Evolutionary conservation across 495 filamentous ascomycete species (phyloP), one percentile per base, ranked within the genome.

Genomic region (Terfezia claveryi): DNA sequence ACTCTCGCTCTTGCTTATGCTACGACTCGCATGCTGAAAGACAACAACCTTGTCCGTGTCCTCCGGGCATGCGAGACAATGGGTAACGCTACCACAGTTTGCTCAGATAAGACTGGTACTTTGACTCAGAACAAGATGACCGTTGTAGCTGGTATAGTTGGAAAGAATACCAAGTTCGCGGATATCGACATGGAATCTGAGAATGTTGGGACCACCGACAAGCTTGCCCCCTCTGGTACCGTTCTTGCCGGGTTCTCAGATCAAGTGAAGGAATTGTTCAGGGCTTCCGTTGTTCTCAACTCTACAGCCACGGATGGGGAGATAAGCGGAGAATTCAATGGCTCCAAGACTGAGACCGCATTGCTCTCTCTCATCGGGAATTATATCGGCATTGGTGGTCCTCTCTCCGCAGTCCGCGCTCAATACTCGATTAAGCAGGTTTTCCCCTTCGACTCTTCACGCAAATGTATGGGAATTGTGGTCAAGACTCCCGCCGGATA

Each of bases 21-120:
- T 17, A 96, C 89, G 1, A 94, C 81, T 20, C 74, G 87, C 27
- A 96, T 96, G 89, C 71, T 94, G 50, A 91, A 84, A 66, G 89
- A 95, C 61, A 89, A 94, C 68, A 95, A 95, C 59, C 68, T 96
- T 51, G 89, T 96, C 52, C 84, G 89, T 32, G 76, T 89, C 55
- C 72, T 96, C 41, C 81, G 86, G 61, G 88, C 89, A 49, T 96
- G 89, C 67, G 89, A 96, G 67, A 92, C 89, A n/a, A 96, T 96
- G 89, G 89, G 89, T 23, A 94, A 94, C 67, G 89, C 89, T 5
- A 94, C 88, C 0, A 89, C 85, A 1, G 85, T 96, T 51, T 96
- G 89, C 68, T 94, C 88, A 3, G 89, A 96, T 70, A 96, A 96
- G 67, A 96, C 89, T 0, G 89, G 89, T 55, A 96, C 89, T 2